Evolutionary conservation across 2,329 filamentous ascomycete species (phyloP).

Genomic region (Talaromyces piceae): DNA sequence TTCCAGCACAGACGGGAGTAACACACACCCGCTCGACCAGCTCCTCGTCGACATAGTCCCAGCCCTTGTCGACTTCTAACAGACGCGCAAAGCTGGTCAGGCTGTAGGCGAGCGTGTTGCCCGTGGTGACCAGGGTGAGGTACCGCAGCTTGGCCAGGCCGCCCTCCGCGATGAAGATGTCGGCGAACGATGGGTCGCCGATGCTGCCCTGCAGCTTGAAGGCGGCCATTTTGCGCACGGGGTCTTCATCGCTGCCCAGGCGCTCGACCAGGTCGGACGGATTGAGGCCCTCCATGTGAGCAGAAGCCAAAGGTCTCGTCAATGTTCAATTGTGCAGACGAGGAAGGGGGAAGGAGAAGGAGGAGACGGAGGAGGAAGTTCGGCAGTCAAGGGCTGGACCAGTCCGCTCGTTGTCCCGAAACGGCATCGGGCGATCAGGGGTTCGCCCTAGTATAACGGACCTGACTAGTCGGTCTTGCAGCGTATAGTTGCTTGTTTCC

Average conservation of each 20-base stretch:
- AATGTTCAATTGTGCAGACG: not conserved
- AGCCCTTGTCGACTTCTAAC: slow-evolving; percentile 94
- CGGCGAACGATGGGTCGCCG: slow-evolving; percentile 91
- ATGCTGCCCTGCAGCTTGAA: slow-evolving; percentile 96
- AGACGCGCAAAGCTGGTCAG: slow-evolving; percentile 80
- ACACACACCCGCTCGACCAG: slow-evolving; percentile 50
- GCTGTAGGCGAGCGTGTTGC: slow-evolving; percentile 93
- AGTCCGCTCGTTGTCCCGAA: too few species aligned
- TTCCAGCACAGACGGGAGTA: too few species aligned
- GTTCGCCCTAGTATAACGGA: too few species aligned
- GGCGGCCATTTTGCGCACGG: slow-evolving; percentile 93
- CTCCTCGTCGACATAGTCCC: slow-evolving; percentile 59
- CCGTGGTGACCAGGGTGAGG: slow-evolving; percentile 74
- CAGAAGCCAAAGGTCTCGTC: not conserved
- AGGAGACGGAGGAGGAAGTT: not conserved
- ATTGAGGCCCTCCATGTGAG: slow-evolving; percentile 50
- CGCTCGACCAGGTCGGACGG: slow-evolving; percentile 52
- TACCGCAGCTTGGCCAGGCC: slow-evolving; percentile 74
- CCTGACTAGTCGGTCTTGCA: too few species aligned
- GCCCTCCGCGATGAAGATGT: slow-evolving; percentile 87
- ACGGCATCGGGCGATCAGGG: too few species aligned
- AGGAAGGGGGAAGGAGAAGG: not conserved
- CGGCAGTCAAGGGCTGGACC: too few species aligned
- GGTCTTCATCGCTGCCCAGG: slow-evolving; percentile 65
- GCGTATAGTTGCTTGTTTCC: too few species aligned